phyloP scores from a whole-genome alignment of 1,284 basidiomycete species.

The Meira miltonrushii region DNA sequence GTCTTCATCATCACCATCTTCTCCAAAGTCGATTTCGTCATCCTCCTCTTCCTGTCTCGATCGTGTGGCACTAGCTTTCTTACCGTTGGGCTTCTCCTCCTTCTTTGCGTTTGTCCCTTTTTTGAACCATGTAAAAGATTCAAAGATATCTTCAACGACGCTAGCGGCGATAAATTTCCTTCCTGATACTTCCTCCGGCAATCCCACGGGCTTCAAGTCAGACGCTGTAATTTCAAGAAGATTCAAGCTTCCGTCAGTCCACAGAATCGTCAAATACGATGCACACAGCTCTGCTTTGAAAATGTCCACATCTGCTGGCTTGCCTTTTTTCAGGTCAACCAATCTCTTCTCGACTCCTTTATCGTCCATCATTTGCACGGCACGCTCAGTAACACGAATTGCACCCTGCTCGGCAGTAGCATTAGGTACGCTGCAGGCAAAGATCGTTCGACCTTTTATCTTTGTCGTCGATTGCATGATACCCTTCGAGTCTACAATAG shows the following conservation, averaged over 20 bases:
- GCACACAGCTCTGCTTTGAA: background rate
- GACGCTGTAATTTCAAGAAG: background rate
- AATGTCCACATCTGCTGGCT: background rate
- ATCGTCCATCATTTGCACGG: background rate
- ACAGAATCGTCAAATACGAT: background rate
- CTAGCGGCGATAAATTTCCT: constrained; percentile 8
- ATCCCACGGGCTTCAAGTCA: background rate
- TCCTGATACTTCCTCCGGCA: constrained; percentile 1
- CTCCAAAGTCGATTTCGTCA: constrained; percentile 36
- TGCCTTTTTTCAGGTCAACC: background rate
- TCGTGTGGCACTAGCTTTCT: background rate
- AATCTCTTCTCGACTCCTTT: background rate
- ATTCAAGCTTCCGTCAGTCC: constrained; percentile 8
- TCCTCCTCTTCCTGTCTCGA: constrained; percentile 20
- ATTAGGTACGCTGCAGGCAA: background rate
- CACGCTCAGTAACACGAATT: background rate
- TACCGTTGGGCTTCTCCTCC: background rate
- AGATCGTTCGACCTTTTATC: constrained; percentile 6
- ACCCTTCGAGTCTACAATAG: background rate
- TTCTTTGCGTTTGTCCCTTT: background rate
- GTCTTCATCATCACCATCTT: constrained; percentile 54
- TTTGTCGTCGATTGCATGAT: background rate
- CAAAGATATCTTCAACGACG: constrained; percentile 12
- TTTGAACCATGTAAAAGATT: background rate
- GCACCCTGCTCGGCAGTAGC: background rate